A percentile compares a stretch with the other conserved stretches of the same genome.
Evolutionary conservation across 2,329 filamentous ascomycete genomes (phyloP).

Genomic region (Exophiala sp.): DNA sequence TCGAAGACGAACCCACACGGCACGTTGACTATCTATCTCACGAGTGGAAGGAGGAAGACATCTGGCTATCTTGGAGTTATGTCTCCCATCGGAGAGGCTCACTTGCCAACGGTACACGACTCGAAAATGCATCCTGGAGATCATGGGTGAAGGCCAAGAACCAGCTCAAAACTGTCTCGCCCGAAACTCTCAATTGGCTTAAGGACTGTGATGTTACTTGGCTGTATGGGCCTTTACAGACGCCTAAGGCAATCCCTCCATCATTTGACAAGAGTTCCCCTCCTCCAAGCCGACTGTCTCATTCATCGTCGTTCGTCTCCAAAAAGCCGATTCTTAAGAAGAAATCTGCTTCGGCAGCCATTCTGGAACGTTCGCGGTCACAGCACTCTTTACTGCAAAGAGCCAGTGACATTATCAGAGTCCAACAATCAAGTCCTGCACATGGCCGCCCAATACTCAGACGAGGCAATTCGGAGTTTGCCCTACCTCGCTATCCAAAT

Average conservation of each 20-base stretch:
- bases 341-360: slow-evolving; percentile 90
- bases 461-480: slow-evolving; percentile 66
- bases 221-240: slow-evolving; percentile 89
- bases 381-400: slow-evolving; percentile 86
- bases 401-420: slow-evolving; percentile 79
- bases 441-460: slow-evolving; percentile 56
- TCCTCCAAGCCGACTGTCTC: slow-evolving; percentile 54
- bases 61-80: slow-evolving; percentile 96
- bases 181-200: slow-evolving; percentile 91
- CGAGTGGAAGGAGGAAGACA: slow-evolving; percentile 91
- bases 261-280: slow-evolving; percentile 42
- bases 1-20: slow-evolving; percentile 70
- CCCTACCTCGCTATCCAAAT: slow-evolving; percentile 54
- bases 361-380: slow-evolving; percentile 84
- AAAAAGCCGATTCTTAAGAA: slow-evolving; percentile 95
- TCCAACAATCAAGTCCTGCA: slow-evolving; percentile 61
- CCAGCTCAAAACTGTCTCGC: slow-evolving; percentile 78
- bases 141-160: slow-evolving; percentile 95
- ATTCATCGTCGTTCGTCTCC: slow-evolving; percentile 65
- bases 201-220: slow-evolving; percentile 98
- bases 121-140: slow-evolving; percentile 96
- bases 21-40: slow-evolving; percentile 96
- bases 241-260: slow-evolving; percentile 51
- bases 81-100: slow-evolving; percentile 75
- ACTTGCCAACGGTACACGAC: slow-evolving; percentile 73